These are phyloP conservation scores for Blastocystis sp. DNA, from an alignment of 352 stramenopile genomes.

Conservation along the genomic window DNA sequence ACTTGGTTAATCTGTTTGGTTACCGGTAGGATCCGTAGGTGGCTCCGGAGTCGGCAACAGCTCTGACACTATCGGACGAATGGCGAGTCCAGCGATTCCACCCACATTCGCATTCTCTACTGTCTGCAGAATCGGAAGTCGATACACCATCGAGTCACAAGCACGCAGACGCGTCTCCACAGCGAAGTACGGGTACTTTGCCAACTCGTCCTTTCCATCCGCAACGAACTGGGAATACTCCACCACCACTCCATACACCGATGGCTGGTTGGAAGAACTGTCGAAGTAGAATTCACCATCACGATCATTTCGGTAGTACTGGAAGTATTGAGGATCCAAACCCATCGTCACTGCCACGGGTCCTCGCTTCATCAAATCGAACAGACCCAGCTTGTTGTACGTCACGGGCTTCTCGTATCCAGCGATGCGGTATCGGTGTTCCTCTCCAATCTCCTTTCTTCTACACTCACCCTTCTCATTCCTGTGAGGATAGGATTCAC, in stretches of 20 bases:
- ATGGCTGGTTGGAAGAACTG: background rate
- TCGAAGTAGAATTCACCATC: background rate
- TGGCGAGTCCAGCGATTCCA: constrained; percentile 27
- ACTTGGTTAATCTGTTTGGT: too few relatives aligned
- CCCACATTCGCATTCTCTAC: background rate
- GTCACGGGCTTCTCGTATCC: background rate
- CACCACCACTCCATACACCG: background rate
- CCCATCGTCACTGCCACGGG: background rate
- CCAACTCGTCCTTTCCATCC: background rate
- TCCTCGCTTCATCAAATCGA: background rate
- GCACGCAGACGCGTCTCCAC: background rate
- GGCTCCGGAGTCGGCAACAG: background rate
- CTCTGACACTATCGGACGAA: constrained; percentile 5
- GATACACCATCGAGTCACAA: background rate
- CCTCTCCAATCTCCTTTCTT: background rate
- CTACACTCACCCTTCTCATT: background rate
- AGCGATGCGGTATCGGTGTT: background rate
- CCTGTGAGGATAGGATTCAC: background rate
- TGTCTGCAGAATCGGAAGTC: background rate
- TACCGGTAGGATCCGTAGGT: background rate
- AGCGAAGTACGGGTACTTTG: background rate
- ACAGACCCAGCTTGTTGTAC: constrained; percentile 31
- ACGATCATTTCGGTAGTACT: background rate
- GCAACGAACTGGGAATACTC: background rate
- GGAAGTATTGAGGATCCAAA: constrained; percentile 12